Base-by-base conservation (phyloP, 2,329 filamentous ascomycete species). In the Penicillium frequentans region DNA sequence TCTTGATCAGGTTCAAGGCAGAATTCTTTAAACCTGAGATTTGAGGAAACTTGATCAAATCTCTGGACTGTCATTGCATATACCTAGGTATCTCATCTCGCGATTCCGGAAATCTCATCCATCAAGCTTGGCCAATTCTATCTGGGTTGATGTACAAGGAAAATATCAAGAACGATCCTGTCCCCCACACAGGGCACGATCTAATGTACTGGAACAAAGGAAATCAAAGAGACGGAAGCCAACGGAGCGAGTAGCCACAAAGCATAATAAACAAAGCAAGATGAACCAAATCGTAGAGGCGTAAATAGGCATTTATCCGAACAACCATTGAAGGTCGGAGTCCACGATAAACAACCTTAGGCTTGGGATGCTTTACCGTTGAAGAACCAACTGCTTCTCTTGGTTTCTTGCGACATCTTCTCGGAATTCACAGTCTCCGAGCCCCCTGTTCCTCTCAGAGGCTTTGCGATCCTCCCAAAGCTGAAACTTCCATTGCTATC, bases 401-500 rank as follows among this genome's bases (percentile, higher is more conserved):
- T 92, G 11, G 39, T 23, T 42, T 42, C 39, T 42, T 42, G 39
- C 19, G 39, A 42, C 9, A 23, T 42, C 39, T 42, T 42, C 9
- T 62, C 61, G 48, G 68, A 57, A 56, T 75, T 68, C 51, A 68
- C 71, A 42, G 68, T 72, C 60, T 73, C 74, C 52, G 68, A 70
- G 33, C 68, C 71, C 29, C 74, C 75, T 45, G 74, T 74, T 35
- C 85, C 85, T 45, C 85, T 80, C 5, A 88, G 78, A 19, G 86
- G 86, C 71, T 88, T 88, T 44, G 86, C 86, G 66, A 77, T 51
- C 79, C 80, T 54, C 8, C 82, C 81, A 64, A 86, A 96, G 77
- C 84, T 91, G 75, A 96, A 93, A 68, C 86, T 86, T 49, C 83
- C 85, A 69, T 85, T 86, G 53, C 84, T 84, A 59, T 82, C 76